Conservation (phyloP, 2,329 filamentous ascomycete genomes). For the Acrocalymma vagum region DNA sequence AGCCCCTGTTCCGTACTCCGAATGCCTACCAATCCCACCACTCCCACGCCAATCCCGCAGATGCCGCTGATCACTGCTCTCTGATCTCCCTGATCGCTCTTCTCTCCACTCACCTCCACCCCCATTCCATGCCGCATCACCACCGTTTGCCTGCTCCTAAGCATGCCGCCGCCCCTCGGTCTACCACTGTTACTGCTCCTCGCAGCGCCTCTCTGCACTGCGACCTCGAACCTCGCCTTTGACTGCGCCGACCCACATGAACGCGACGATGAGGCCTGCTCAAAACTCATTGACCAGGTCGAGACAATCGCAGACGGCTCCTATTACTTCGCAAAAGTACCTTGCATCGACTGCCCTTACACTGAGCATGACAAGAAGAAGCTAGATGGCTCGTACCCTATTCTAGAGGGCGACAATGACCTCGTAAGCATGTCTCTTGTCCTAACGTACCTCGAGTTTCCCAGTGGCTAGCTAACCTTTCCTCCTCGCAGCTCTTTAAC, state of each 20-base stretch:
- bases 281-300: slow-evolving; percentile 30
- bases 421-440: slow-evolving; percentile 27
- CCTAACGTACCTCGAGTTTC: too few relatives aligned
- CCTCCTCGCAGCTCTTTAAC: slow-evolving; percentile 35
- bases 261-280: slow-evolving; percentile 23
- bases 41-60: too few relatives aligned
- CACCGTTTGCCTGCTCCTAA: too few relatives aligned
- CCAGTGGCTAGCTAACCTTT: too few relatives aligned
- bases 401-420: slow-evolving; percentile 28
- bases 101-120: too few relatives aligned
- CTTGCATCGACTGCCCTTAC: slow-evolving; percentile 38
- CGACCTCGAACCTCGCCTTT: slow-evolving; percentile 17
- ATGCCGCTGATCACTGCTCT: too few relatives aligned
- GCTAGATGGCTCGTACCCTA: slow-evolving; percentile 8
- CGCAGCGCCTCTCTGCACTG: slow-evolving; percentile 11
- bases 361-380: slow-evolving; percentile 7
- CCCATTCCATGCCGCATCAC: too few relatives aligned
- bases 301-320: slow-evolving; percentile 29
- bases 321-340: slow-evolving; percentile 40
- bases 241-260: slow-evolving; percentile 22
- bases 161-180: too few relatives aligned
- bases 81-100: too few relatives aligned
- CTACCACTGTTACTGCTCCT: slow-evolving; percentile 21
- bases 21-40: too few relatives aligned
- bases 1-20: too few relatives aligned